Evolutionary conservation across 2,329 filamentous ascomycete genomes (phyloP).

Genomic region (Cladosporium cucumerinum): DNA sequence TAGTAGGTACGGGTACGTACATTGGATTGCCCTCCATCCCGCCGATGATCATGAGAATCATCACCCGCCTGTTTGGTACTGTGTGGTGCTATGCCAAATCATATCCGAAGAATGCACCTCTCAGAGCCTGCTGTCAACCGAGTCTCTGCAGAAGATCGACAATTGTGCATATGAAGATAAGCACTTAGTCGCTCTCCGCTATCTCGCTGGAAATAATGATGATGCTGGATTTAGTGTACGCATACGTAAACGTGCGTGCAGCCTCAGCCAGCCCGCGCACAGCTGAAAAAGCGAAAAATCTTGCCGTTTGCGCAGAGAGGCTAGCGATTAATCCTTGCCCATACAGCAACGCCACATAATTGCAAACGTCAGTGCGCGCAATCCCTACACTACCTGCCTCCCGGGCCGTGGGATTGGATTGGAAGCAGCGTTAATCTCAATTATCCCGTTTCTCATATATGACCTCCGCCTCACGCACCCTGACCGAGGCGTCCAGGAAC

Average conservation of each 20-base stretch:
- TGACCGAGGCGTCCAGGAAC: background rate
- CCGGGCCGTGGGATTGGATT: background rate
- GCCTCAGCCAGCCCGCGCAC: constrained; percentile 1
- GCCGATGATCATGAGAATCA: background rate
- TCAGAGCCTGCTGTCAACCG: background rate
- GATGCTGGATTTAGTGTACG: background rate
- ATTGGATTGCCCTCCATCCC: background rate
- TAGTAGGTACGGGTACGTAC: background rate
- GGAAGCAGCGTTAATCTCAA: background rate
- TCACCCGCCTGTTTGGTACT: background rate
- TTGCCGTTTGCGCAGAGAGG: background rate
- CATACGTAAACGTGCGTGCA: background rate
- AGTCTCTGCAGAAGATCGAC: background rate
- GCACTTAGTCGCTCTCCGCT: background rate
- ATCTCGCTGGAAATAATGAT: background rate
- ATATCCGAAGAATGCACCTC: background rate
- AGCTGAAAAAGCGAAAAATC: background rate
- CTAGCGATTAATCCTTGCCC: background rate
- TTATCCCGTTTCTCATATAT: constrained; percentile 7
- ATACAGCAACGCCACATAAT: background rate
- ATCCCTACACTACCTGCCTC: background rate
- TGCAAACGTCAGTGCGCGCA: background rate
- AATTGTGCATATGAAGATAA: constrained; percentile 5
- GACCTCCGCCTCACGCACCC: background rate
- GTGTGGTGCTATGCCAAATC: background rate